phyloP scores from a whole-genome alignment of 2,329 filamentous ascomycete species.

The Albophoma yamanashiensis region DNA sequence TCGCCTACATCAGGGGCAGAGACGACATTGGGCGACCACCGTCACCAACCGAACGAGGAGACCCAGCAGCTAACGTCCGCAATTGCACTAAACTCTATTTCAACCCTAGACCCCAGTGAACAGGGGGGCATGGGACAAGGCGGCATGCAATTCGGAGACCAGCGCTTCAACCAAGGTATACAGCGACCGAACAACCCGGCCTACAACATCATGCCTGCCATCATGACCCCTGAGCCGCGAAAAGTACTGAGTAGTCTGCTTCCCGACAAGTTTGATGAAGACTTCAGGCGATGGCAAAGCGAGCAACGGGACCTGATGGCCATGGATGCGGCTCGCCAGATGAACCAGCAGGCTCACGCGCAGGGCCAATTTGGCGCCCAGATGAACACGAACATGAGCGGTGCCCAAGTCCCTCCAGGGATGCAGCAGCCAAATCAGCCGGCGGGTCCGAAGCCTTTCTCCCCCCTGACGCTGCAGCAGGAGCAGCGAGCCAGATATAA shows the following conservation, averaged over 20 bases:
- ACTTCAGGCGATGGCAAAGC: conserved; percentile 38
- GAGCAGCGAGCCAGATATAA: conserved; percentile 37
- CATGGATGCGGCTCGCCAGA: conserved; percentile 18
- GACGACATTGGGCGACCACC: too few species aligned
- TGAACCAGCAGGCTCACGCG: conserved; percentile 17
- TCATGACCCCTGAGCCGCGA: conserved; percentile 36
- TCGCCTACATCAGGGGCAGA: too few species aligned
- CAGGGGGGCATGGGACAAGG: conserved; percentile 32
- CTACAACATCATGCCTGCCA: conserved; percentile 29
- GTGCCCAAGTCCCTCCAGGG: conserved; percentile 16
- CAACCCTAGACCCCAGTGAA: too few species aligned
- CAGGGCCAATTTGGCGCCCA: conserved; percentile 19
- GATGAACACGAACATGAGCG: conserved; percentile 19
- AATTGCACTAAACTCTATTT: too few species aligned
- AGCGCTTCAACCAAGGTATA: conserved; percentile 42
- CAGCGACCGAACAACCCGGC: conserved; percentile 32
- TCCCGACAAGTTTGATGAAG: conserved; percentile 39
- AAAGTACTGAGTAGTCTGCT: conserved; percentile 31
- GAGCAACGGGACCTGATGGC: conserved; percentile 22
- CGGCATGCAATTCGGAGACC: conserved; percentile 37
- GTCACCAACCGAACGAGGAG: too few species aligned
- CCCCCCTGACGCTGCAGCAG: conserved; percentile 17
- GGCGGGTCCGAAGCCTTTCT: conserved; percentile 11
- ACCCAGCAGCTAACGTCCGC: too few species aligned
- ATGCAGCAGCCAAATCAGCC: conserved; percentile 17